Base-by-base conservation (phyloP, 768 basidiomycete species). In the Vishniacozyma victoriae region DNA sequence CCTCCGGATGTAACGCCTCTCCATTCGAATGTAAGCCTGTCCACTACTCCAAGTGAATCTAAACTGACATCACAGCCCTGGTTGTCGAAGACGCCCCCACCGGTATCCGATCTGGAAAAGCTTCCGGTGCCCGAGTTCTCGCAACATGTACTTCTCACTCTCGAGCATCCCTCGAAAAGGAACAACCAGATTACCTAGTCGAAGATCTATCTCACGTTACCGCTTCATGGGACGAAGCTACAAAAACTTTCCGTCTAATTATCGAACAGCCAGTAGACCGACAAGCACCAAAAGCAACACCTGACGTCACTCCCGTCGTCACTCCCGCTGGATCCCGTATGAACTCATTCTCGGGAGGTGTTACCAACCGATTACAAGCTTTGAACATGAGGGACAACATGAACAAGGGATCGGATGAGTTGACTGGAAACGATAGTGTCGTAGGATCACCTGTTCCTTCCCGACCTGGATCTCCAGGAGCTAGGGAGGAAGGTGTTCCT, bases 31-130 rank as follows among this genome's bases (percentile, higher is more conserved):
- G 84, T 82, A 39, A 48, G 79, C 11, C 9, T 12, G 19, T 25
- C n/a, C 44, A 23, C 19, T 14, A 3, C 19, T 7, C 24, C 9
- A 31, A 12, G 5, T 29, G n/a, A 33, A 11, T 15, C 25, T 16
- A 20, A 5, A 26, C 26, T 16, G 11, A 9, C 4, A 9, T 15
- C 22, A 14, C 55, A 87, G 86, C 86, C 60, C 74, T 92, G 45
- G 89, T 92, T 13, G 77, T 95, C 3, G 64, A 67, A 41, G 91
- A 95, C 62, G 89, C 91, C 1, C 84, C 88, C 3, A 83, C 86
- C 13, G 91, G 91, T 2, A 73, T 91, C 55, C 75, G 75, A 51
- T 78, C 86, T 14, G 88, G 88, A 18, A 79, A 78, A 39, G 82
- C 84, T 5, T 85, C 87, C 15, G 87, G 87, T 11, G 78, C 85